Percentiles rank a stretch among this genome's conserved stretches.
Evolutionary conservation across 768 basidiomycete genomes (phyloP).

Genomic region (Calocybe cyanea): DNA sequence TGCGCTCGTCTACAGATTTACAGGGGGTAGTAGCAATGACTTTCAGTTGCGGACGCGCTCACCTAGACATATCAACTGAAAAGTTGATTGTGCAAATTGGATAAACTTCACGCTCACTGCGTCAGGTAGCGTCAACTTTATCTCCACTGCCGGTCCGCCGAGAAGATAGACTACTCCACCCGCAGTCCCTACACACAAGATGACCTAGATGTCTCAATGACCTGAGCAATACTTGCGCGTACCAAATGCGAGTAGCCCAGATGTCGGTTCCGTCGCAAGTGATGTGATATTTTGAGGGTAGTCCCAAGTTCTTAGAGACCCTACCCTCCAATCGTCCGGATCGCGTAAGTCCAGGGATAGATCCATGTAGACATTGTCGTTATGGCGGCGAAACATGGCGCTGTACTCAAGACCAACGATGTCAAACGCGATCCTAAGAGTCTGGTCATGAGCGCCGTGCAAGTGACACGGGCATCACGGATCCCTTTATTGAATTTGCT

Average conservation of each 20-base stretch:
- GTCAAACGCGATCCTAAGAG: neutral
- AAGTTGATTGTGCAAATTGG: constrained; percentile 52
- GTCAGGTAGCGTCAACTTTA: constrained; percentile 43
- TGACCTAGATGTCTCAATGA: constrained; percentile 2
- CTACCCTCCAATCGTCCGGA: constrained; percentile 53
- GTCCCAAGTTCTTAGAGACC: constrained; percentile 43
- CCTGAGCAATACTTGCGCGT: constrained; percentile 11
- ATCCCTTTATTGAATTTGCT: no score
- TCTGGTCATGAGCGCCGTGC: neutral
- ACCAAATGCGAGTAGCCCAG: constrained; percentile 62
- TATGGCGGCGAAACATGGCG: constrained; percentile 40
- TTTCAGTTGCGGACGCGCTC: constrained; percentile 11
- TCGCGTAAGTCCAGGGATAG: constrained; percentile 58
- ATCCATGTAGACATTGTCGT: constrained; percentile 36
- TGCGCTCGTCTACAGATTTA: constrained; percentile 41
- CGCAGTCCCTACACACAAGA: constrained; percentile 47
- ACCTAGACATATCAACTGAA: constrained; percentile 64
- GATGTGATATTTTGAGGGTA: constrained; percentile 49
- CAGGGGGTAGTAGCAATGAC: constrained; percentile 1
- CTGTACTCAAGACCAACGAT: neutral
- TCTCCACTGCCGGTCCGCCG: constrained; percentile 65
- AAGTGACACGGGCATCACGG: no score
- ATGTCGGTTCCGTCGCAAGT: constrained; percentile 56
- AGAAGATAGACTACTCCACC: constrained; percentile 61
- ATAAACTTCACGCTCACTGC: constrained; percentile 52